These are phyloP conservation scores for Salmacisia buchloeana DNA, from an alignment of 1,284 basidiomycete genomes.

Conservation along the genomic window DNA sequence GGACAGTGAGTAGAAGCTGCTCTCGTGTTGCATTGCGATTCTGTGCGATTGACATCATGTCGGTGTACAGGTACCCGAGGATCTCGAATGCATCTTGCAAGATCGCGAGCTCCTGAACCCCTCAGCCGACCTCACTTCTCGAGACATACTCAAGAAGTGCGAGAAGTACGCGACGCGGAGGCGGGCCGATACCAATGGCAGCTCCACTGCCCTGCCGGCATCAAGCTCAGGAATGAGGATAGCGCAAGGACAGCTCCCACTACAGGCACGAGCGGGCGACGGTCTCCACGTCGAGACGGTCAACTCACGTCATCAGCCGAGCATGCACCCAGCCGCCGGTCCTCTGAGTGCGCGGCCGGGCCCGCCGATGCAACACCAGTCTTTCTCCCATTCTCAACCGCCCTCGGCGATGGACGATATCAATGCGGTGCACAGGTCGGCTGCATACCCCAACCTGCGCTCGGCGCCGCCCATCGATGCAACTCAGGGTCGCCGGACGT, in stretches of 20 bases:
- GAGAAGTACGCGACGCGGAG: conserved; percentile 36
- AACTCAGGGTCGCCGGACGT: not conserved
- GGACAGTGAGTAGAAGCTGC: conserved; percentile 20
- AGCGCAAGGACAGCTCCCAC: not conserved
- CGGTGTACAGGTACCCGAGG: conserved; percentile 26
- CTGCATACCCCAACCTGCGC: not conserved
- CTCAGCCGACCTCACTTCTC: conserved; percentile 36
- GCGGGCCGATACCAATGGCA: not conserved
- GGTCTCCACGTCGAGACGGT: conserved; percentile 5
- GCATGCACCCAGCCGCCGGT: not conserved
- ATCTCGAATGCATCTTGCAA: conserved; percentile 40
- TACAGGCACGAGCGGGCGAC: not conserved
- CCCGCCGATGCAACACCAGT: not conserved
- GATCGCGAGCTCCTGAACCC: conserved; percentile 43
- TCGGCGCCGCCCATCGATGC: not conserved
- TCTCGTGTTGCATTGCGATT: too few species aligned
- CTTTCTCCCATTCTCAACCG: not conserved
- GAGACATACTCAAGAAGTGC: conserved; percentile 45
- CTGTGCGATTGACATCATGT: not conserved
- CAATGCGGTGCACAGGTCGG: not conserved
- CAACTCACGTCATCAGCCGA: conserved; percentile 1
- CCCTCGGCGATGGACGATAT: not conserved
- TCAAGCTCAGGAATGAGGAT: not conserved
- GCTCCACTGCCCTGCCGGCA: not conserved
- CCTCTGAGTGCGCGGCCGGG: not conserved